These are phyloP conservation scores for Multifurca ochricompacta DNA, from an alignment of 768 basidiomycete genomes.

Conservation along the genomic window DNA sequence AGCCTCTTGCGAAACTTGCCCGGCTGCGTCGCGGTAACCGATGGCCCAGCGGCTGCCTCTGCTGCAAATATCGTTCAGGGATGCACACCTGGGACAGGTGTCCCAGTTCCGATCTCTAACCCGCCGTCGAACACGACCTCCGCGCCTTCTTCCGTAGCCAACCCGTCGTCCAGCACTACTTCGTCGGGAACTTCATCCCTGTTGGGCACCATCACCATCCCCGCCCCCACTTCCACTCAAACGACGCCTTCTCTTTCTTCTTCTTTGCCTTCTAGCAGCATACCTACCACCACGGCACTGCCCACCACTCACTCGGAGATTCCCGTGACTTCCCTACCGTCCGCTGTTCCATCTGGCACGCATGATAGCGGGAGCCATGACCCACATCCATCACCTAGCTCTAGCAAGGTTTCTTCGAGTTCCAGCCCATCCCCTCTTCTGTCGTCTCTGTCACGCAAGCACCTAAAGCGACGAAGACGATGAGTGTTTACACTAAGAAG, in stretches of 20 bases:
- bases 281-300: background rate
- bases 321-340: background rate
- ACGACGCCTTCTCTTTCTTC: too few relatives aligned
- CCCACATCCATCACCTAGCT: background rate
- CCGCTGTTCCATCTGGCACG: background rate
- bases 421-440: too few relatives aligned
- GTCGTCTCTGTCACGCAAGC: too few relatives aligned
- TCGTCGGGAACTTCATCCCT: background rate
- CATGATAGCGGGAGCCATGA: background rate
- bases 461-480: too few relatives aligned
- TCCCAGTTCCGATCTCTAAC: background rate
- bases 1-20: background rate
- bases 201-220: background rate
- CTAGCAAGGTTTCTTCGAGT: background rate
- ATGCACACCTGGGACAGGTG: background rate
- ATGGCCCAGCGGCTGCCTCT: background rate
- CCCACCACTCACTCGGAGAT: too few relatives aligned
- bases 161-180: too few relatives aligned
- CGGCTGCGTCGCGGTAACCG: conserved; percentile 11
- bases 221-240: background rate
- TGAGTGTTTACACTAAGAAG: background rate
- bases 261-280: background rate
- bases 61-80: background rate
- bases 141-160: background rate
- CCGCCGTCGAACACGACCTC: background rate